Conservation (phyloP, 2,329 filamentous ascomycete genomes). For the Fusarium sp. region DNA sequence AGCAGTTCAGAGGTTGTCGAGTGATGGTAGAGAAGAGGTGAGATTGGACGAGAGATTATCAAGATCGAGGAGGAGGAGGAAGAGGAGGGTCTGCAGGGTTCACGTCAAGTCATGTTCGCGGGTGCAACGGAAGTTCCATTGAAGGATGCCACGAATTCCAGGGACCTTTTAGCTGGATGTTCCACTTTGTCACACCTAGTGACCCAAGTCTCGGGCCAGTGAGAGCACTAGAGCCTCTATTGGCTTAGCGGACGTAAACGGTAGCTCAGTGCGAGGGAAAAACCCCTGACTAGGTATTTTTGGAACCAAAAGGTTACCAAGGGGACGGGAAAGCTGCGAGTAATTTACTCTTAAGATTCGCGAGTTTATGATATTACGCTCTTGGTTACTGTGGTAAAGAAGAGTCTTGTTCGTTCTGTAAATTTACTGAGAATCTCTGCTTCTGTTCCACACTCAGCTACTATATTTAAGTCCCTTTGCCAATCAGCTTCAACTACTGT, state of each 20-base stretch:
- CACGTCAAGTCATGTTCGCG: slow-evolving; percentile 18
- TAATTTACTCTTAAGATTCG: slow-evolving; percentile 26
- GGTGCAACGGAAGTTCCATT: slow-evolving; percentile 32
- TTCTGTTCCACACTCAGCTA: background rate
- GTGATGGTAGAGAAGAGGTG: background rate
- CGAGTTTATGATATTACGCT: background rate
- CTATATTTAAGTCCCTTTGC: background rate
- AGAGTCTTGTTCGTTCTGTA: background rate
- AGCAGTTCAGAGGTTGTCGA: background rate
- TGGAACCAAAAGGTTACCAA: slow-evolving; percentile 15
- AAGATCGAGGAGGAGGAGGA: slow-evolving; percentile 11
- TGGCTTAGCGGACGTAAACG: slow-evolving; percentile 30
- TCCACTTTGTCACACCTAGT: slow-evolving; percentile 27
- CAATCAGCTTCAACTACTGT: slow-evolving; percentile 4
- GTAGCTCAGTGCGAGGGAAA: slow-evolving; percentile 5
- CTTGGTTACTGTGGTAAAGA: background rate
- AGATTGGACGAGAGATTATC: slow-evolving; percentile 13
- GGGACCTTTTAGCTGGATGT: slow-evolving; percentile 34
- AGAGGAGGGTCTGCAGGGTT: slow-evolving; percentile 20
- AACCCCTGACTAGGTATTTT: slow-evolving; percentile 40
- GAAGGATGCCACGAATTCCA: slow-evolving; percentile 21
- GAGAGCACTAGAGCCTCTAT: slow-evolving; percentile 26
- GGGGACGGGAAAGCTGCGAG: slow-evolving; percentile 22
- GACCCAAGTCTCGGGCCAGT: slow-evolving; percentile 21
- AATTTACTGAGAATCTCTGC: background rate